Base-by-base conservation (phyloP, 129 eudicot species). In the Chrysanthemum seticuspe region DNA sequence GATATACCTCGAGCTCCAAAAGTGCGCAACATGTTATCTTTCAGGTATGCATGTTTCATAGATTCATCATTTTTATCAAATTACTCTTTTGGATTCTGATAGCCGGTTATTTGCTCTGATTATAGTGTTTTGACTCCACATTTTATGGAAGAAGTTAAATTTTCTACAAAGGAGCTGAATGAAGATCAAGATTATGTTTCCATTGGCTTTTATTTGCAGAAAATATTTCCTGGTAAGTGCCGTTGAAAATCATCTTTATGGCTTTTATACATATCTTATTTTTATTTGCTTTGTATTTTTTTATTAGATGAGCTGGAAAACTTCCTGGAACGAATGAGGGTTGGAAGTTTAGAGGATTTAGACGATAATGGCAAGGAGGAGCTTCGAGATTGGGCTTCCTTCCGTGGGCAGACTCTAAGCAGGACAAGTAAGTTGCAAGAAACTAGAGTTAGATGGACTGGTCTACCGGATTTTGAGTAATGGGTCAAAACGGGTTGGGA, bases 91-190 rank as follows among this genome's bases (percentile, higher is more conserved):
- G 34, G 48, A 14, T 68, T 69, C 44, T 13, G 53, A 59, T 68
- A 57, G 25, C 52, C 31, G 15, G 15, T 49, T 31, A 36, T 49
- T 57, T 67, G 6, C 63, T 62, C 48, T 54, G 67, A 16, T 51
- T 65, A 40, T 78, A 94, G 99, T 75, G 96, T 94, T 83, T 85
- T 94, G 84, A 94, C 99, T 78, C 99, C 99, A 53, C 96, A 94
- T 80, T 88, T 71, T 27, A 79, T 48, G 84, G 99, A 94, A 79
- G 97, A 94, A 78, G 99, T 94, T 65, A 90, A 81, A 75, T 94
- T 86, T 79, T 88, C 97, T 11, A 77, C 79, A 12, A 74, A 80
- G 81, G 99, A 94, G 83, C 99, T 94, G 23, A 83, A 88, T 74
- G 84, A 81, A 34, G 85, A 83, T 79, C 77, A 90, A 81, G 89